Evolutionary conservation across 176 grass and related monocot species (phyloP), one percentile per base, ranked within the genome.

Genomic region (Lolium perenne): DNA sequence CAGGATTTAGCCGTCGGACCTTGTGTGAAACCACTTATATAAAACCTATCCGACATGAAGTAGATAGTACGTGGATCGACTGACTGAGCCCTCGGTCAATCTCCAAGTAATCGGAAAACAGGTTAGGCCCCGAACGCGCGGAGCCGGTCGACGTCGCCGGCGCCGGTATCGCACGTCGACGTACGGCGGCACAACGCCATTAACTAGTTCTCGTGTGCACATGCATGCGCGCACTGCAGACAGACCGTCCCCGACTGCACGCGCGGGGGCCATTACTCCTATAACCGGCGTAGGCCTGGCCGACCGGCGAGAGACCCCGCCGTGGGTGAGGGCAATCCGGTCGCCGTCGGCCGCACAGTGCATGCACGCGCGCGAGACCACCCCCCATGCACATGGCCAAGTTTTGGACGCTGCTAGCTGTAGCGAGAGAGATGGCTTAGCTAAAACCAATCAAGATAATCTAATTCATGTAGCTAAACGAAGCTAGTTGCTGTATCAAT

Each of bases 341-440:
- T 64, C 5, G 13, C 23, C 62, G 62, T 65, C 62, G 26, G 12
- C 12, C 64, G 67, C 38, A 20, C 35, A 41, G 66, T 69, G 35
- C 66, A 58, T n/a, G 56, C 56, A 58, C 56, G 56, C 56, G 38
- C 51, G 15, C 51, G 41, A 43, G 54, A n/a, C 67, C 17, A 11
- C 17, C 38, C 26, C 17, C 3, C 7, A 71, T n/a, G 17, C 67
- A 71, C 67, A 43, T 71, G 67, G 38, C 38, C 67, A 11, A 20
- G 67, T 71, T 71, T 71, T 71, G 67, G 67, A 71, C 38, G 38
- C 4, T 43, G 62, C 62, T 70, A 56, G 54, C 54, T 56, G 66
- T 10, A 71, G 67, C 67, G 67, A 43, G 67, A 71, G 67, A 71
- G 67, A 43, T 43, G 62, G 62, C 62, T 15, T 32, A 65, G 62